Percentiles rank a stretch among this genome's conserved stretches.
Conservation (phyloP, 805 yeast genomes). For the Candida oleophila region DNA sequence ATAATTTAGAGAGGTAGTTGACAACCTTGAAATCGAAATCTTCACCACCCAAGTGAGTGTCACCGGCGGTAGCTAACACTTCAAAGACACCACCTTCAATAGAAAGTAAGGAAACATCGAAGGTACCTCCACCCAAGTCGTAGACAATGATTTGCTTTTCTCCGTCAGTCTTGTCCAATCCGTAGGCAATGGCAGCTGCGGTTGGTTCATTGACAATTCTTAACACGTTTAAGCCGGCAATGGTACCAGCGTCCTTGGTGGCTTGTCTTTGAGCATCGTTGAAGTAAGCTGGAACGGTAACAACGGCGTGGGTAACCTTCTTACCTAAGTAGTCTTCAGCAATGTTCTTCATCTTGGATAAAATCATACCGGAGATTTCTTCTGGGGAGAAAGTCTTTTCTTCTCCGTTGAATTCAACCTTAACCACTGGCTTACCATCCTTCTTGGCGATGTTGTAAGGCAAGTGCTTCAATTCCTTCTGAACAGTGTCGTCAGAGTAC, state of each 20-base stretch:
- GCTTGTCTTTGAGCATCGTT: constrained; percentile 98
- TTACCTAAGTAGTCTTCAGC: constrained; percentile 79
- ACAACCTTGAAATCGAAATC: constrained; percentile 47
- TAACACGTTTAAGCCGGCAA: constrained; percentile 92
- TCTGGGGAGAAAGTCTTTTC: constrained; percentile 87
- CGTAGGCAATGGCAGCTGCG: constrained; percentile 74
- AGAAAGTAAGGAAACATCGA: constrained; percentile 84
- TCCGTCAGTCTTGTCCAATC: constrained; percentile 54
- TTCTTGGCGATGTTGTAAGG: constrained; percentile 79
- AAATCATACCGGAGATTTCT: constrained; percentile 92
- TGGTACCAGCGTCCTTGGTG: constrained; percentile 95
- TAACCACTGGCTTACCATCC: constrained; percentile 76
- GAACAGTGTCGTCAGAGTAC: constrained; percentile 76
- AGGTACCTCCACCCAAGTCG: constrained; percentile 55
- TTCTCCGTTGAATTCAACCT: constrained; percentile 83
- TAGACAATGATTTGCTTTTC: constrained; percentile 48
- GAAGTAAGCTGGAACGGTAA: constrained; percentile 96
- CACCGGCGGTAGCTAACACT: constrained; percentile 50
- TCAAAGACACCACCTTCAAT: constrained; percentile 65
- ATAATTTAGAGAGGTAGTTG: constrained; percentile 40
- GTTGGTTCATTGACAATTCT: constrained; percentile 95
- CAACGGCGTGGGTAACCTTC: constrained; percentile 76
- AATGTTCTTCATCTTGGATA: constrained; percentile 84
- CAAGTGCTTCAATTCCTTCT: constrained; percentile 56
- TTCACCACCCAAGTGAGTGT: constrained; percentile 53